Base-by-base conservation (phyloP, 345 rosid genomes). In the Limnanthes douglasii region DNA sequence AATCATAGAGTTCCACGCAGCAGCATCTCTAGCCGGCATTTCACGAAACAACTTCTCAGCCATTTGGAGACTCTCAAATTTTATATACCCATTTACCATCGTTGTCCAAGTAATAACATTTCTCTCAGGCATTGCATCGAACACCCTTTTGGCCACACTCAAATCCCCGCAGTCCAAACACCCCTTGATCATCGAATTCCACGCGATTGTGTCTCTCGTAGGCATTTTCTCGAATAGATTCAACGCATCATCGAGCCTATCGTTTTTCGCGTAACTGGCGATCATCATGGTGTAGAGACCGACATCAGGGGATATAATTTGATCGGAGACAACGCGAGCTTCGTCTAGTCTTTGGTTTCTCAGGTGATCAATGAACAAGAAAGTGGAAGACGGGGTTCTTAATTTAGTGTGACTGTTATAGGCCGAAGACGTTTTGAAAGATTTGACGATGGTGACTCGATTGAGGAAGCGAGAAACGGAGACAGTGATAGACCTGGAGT, bases 1-100 rank as follows among this genome's bases (percentile, higher is more conserved):
- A 60, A 73, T 27, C 95, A 85, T 79, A 0, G 78, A 54, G 33
- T 85, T 79, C 81, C 86, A 76, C 0, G 93, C 78, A 0, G 72
- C 79, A 12, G 39, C 54, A 67, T 85, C 93, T 67, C 38, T 71
- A 11, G 21, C 27, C 1, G 79, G 85, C 75, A 75, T 73, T 20
- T 59, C 57, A 54, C 25, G 21, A 57, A 84, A 84, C 38, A 70
- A 45, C 21, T 25, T 46, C 60, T 70, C 73, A 0, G 93, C 93
- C 34, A 37, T 27, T 37, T 71, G 64, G 33, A 79, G 59, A 13
- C 24, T 45, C 39, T 88, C 88, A 2, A 50, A 56, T 41, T 37
- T 61, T 22, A 79, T 51, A 49, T 62, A 73, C 39, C 93, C 88
- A 59, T 69, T 51, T 7, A 85, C 37, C 75, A 85, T 73, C 0